Conservation (phyloP, 2,329 filamentous ascomycete species). For the Colletotrichum agaves region DNA sequence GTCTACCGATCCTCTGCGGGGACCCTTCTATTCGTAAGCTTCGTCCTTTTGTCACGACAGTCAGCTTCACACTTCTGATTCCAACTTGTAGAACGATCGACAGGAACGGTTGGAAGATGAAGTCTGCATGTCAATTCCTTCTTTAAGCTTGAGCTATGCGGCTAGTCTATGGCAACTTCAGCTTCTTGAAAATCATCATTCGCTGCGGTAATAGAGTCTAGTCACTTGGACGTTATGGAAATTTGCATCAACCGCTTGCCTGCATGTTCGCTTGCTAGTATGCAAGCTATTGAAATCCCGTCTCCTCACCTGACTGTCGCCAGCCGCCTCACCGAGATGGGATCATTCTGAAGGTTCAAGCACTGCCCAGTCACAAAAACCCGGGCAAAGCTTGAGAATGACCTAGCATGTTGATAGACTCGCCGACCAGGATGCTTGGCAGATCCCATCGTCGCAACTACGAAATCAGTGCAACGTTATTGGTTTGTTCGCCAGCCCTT, state of each 20-base stretch:
- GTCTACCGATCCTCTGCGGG: not conserved
- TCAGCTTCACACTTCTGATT: conserved; percentile 3
- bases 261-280: not conserved
- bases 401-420: conserved; percentile 5
- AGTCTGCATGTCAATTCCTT: not conserved
- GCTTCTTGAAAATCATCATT: not conserved
- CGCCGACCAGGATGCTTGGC: conserved; percentile 2
- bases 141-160: not conserved
- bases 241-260: not conserved
- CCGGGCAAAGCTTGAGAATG: conserved; percentile 15
- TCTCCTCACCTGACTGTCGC: conserved; percentile 15
- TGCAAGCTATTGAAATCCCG: not conserved
- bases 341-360: conserved; percentile 12
- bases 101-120: not conserved
- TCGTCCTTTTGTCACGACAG: not conserved
- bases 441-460: conserved; percentile 14
- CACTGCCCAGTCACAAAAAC: conserved; percentile 9
- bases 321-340: conserved; percentile 25
- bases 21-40: not conserved
- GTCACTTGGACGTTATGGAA: not conserved
- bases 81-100: not conserved
- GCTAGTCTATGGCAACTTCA: too few species aligned
- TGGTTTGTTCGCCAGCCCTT: conserved; percentile 17
- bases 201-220: not conserved
- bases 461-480: conserved; percentile 9